Percentiles rank a stretch among this genome's conserved stretches.
Evolutionary conservation across 1,284 basidiomycete species (phyloP).

Genomic region (Ceratorhiza oryzae-sativae): DNA sequence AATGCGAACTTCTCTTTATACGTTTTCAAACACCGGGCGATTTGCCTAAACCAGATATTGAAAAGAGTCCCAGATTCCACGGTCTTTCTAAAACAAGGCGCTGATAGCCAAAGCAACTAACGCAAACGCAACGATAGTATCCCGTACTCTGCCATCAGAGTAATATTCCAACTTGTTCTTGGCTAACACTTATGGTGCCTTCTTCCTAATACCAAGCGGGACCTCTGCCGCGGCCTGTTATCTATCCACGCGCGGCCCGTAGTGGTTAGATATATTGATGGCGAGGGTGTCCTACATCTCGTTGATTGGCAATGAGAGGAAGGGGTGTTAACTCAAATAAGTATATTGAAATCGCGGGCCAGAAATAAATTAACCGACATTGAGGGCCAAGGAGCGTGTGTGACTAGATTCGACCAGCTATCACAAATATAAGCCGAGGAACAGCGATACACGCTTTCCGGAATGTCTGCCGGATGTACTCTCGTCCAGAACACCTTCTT

Average conservation of each 20-base stretch:
- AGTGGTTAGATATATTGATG: conserved; percentile 52
- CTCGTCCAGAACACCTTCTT: conserved; percentile 48
- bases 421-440: background rate
- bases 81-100: conserved; percentile 47
- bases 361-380: conserved; percentile 1
- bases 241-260: conserved; percentile 52
- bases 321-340: background rate
- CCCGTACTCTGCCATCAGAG: conserved; percentile 48
- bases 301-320: no score
- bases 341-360: background rate
- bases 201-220: conserved; percentile 49
- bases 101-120: conserved; percentile 48
- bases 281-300: conserved; percentile 52
- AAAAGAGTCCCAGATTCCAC: no score
- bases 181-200: conserved; percentile 48
- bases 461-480: conserved; percentile 43
- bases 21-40: conserved; percentile 47
- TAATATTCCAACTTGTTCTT: conserved; percentile 48
- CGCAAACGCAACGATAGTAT: conserved; percentile 46
- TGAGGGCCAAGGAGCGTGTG: background rate
- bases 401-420: background rate
- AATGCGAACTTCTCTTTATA: conserved; percentile 48
- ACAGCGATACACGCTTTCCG: conserved; percentile 7
- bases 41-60: background rate
- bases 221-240: conserved; percentile 50